Evolutionary conservation across 495 filamentous ascomycete genomes (phyloP).

Genomic region (Hypoxylon perforatum): DNA sequence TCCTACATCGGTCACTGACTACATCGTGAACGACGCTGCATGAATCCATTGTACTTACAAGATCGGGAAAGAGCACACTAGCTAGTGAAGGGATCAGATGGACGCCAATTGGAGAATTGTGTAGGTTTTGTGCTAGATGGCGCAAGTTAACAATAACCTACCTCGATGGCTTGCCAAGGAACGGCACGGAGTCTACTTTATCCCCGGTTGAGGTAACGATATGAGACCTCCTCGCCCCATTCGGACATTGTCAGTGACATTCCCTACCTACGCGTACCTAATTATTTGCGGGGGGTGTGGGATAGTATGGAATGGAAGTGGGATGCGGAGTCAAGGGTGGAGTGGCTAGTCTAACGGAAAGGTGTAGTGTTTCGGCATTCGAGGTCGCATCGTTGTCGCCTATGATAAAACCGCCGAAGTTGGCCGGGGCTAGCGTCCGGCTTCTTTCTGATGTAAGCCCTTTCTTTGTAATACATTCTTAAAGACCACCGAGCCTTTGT

Average conservation of each 20-base stretch:
- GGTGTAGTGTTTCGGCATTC: constrained; percentile 21
- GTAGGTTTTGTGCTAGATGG: no score
- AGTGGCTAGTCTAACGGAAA: not conserved
- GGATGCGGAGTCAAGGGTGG: no score
- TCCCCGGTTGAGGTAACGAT: not conserved
- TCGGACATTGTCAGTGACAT: not conserved
- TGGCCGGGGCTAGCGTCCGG: constrained; percentile 23
- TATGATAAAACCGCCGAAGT: constrained; percentile 16
- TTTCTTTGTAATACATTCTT: constrained; percentile 23
- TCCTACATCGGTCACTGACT: constrained; percentile 16
- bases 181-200: constrained; percentile 20
- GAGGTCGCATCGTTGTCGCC: constrained; percentile 2
- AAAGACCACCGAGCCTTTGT: constrained; percentile 18
- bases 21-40: no score
- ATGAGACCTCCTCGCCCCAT: not conserved
- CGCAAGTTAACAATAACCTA: no score
- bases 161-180: not conserved
- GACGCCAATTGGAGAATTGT: not conserved
- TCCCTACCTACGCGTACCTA: not conserved
- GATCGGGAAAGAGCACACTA: no score
- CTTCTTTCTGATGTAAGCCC: constrained; percentile 28
- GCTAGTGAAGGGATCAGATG: no score
- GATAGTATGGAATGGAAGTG: no score
- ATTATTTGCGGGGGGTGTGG: not conserved
- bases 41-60: no score